These are phyloP conservation scores for Alternaria burnsii DNA, from an alignment of 2,329 filamentous ascomycete genomes.

Conservation along the genomic window DNA sequence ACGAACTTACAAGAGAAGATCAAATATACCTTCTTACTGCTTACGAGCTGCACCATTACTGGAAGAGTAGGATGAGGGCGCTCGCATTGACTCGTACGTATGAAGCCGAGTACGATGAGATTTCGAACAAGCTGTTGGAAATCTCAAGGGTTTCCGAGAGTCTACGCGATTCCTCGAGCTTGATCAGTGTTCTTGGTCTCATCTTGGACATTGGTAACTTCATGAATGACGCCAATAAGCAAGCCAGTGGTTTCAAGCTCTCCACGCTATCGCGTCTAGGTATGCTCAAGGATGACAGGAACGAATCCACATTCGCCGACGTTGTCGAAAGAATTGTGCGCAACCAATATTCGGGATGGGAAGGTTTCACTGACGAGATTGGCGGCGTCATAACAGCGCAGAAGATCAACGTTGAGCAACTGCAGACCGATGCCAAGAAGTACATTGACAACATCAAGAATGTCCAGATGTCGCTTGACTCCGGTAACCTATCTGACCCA, in stretches of 20 bases:
- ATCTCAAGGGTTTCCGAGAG: slow-evolving; percentile 90
- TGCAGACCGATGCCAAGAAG: slow-evolving; percentile 84
- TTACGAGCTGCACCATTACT: slow-evolving; percentile 95
- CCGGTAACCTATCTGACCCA: slow-evolving; percentile 91
- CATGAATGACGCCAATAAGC: slow-evolving; percentile 99
- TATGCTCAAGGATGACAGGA: slow-evolving; percentile 99
- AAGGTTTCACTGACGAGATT: slow-evolving; percentile 87
- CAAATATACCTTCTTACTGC: slow-evolving; percentile 94
- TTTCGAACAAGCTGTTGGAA: slow-evolving; percentile 82
- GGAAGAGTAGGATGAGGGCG: slow-evolving; percentile 96
- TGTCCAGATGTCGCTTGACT: slow-evolving; percentile 89
- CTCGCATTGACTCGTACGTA: slow-evolving; percentile 83
- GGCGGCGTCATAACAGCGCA: slow-evolving; percentile 77
- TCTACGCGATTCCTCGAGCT: slow-evolving; percentile 84
- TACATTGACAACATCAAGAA: slow-evolving; percentile 97
- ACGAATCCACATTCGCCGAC: slow-evolving; percentile 94
- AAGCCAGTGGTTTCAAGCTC: slow-evolving; percentile 96
- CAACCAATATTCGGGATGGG: slow-evolving; percentile 96
- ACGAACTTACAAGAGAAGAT: slow-evolving; percentile 90
- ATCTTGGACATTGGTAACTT: slow-evolving; percentile 99
- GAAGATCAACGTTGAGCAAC: slow-evolving; percentile 94
- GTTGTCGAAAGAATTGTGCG: slow-evolving; percentile 95
- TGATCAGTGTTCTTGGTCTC: slow-evolving; percentile 95
- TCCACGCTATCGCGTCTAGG: slow-evolving; percentile 89
- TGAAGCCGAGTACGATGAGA: slow-evolving; percentile 90